A percentile compares a stretch with the other conserved stretches of the same genome.
Conservation (phyloP, 176 grass and related monocot genomes). For the Calamus simplicifolius region DNA sequence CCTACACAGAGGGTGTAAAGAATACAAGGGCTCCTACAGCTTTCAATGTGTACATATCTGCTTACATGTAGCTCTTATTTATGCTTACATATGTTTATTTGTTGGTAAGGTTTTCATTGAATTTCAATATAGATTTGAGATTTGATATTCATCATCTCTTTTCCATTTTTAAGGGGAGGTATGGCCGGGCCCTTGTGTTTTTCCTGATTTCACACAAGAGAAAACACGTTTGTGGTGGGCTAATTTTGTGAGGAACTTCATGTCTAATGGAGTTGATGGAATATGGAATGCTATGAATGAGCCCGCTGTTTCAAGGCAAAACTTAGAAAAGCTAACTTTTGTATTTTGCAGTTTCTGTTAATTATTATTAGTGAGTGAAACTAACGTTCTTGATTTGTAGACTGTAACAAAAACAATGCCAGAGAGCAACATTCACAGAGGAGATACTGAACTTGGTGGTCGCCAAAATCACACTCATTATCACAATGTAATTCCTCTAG, state of each 20-base stretch:
- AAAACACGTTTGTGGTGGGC: conserved; percentile 81
- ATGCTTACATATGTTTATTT: neutral
- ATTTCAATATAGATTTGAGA: neutral
- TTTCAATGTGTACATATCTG: no score
- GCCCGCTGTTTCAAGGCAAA: conserved; percentile 72
- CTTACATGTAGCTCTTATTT: no score
- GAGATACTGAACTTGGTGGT: conserved; percentile 70
- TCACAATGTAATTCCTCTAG: conserved; percentile 68
- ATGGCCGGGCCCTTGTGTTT: conserved; percentile 96
- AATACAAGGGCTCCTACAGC: no score
- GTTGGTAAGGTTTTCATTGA: conserved; percentile 44
- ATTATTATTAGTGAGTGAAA: no score
- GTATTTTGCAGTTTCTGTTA: neutral
- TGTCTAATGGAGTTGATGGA: conserved; percentile 80
- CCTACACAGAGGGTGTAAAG: no score
- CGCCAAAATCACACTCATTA: conserved; percentile 78
- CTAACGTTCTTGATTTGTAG: conserved; percentile 26
- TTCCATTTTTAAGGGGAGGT: conserved; percentile 50
- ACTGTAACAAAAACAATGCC: conserved; percentile 95
- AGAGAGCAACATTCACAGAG: conserved; percentile 76
- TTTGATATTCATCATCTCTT: neutral
- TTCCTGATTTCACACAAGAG: conserved; percentile 84
- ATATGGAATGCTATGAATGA: conserved; percentile 99
- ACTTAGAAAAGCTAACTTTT: conserved; percentile 2
- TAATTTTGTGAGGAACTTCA: conserved; percentile 66